Conservation (phyloP, 176 grass and related monocot species). For the Phyllostachys edulis region DNA sequence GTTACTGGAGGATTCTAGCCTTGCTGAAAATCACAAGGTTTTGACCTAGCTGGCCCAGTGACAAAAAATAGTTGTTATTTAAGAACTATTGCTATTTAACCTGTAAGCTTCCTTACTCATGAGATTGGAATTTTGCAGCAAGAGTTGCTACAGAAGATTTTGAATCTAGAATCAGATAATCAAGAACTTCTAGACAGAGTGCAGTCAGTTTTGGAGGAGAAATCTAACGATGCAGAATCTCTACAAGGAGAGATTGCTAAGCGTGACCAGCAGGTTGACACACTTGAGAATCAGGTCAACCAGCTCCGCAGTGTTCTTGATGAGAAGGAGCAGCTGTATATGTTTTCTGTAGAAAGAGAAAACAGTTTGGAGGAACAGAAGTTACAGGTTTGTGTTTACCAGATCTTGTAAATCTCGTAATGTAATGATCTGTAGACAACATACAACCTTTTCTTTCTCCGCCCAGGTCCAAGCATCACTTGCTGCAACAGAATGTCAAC, state of each 20-base stretch:
- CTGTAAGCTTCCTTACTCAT: constrained; percentile 29
- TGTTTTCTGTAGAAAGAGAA: constrained; percentile 60
- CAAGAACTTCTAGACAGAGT: constrained; percentile 62
- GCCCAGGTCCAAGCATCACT: constrained; percentile 69
- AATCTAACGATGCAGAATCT: constrained; percentile 60
- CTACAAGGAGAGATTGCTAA: constrained; percentile 68
- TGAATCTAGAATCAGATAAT: constrained; percentile 68
- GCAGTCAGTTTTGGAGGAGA: constrained; percentile 56
- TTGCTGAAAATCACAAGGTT: constrained; percentile 78
- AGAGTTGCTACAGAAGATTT: constrained; percentile 70
- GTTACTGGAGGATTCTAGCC: constrained; percentile 56
- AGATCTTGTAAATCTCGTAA: background rate
- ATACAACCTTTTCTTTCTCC: constrained; percentile 31
- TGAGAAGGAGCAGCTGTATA: constrained; percentile 82
- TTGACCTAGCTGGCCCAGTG: constrained; percentile 1
- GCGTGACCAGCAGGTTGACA: constrained; percentile 58
- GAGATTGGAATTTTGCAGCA: constrained; percentile 53
- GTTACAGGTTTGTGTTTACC: constrained; percentile 59
- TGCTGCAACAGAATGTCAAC: constrained; percentile 62
- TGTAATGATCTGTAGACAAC: constrained; percentile 28
- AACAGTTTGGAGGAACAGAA: constrained; percentile 78
- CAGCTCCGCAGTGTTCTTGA: constrained; percentile 50
- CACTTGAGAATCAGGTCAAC: constrained; percentile 67
- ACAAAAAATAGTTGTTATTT: constrained; percentile 12
- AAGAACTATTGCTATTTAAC: background rate